Evolutionary conservation across 2,329 filamentous ascomycete species (phyloP).

Genomic region (Microsporum ferrugineum): DNA sequence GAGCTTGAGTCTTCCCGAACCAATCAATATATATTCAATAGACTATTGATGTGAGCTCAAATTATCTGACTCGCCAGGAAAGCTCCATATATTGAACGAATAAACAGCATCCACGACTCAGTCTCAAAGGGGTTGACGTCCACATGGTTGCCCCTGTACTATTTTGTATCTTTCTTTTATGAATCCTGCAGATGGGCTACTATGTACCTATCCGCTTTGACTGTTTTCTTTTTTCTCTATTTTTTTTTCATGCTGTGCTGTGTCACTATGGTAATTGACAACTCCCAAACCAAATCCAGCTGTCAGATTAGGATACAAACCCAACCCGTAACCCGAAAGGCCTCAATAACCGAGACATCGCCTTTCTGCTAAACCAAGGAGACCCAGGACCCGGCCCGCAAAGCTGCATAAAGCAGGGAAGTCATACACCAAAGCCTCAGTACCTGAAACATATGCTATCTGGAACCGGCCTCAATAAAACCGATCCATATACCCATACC

Average conservation of each 20-base stretch:
- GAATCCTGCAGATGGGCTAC: not conserved
- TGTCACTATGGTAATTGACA: not conserved
- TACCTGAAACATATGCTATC: not conserved
- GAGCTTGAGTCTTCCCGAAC: not conserved
- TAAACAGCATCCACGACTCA: not conserved
- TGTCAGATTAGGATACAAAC: not conserved
- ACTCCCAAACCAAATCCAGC: not conserved
- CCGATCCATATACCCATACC: not conserved
- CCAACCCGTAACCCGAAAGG: not conserved
- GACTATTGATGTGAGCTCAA: not conserved
- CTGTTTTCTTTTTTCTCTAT: not conserved
- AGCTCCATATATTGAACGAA: not conserved
- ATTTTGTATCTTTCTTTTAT: not conserved
- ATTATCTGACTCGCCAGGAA: not conserved
- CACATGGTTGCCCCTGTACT: constrained; percentile 1
- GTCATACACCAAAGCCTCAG: not conserved
- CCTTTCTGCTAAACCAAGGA: not conserved
- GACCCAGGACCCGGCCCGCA: not conserved
- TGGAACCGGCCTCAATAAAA: not conserved
- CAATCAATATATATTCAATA: not conserved
- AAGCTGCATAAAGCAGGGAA: not conserved
- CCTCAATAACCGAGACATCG: not conserved
- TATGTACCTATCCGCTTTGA: not conserved
- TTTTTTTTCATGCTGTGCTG: not conserved
- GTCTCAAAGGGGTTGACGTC: not conserved